These are phyloP conservation scores for Pterocarpus santalinus DNA, from an alignment of 306 rosid genomes.

Conservation along the genomic window DNA sequence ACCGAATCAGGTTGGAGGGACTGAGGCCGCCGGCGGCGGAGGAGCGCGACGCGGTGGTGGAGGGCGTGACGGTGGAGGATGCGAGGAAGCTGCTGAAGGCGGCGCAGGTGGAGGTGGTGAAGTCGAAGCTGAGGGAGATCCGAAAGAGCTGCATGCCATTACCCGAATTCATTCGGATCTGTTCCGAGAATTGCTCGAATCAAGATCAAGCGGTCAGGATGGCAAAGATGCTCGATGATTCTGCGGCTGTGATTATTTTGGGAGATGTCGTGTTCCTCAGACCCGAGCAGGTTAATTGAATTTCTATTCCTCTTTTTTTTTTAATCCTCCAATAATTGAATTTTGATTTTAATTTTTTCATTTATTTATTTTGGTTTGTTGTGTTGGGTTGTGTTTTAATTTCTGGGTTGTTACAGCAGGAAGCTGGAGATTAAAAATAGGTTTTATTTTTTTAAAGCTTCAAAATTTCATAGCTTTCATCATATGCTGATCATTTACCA, in stretches of 20 bases:
- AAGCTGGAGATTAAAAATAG: slow-evolving; percentile 55
- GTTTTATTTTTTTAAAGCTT: slow-evolving; percentile 19
- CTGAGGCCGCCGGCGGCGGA: slow-evolving; percentile 52
- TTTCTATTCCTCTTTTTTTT: not conserved
- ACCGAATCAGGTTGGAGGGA: slow-evolving; percentile 68
- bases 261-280: slow-evolving; percentile 77
- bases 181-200: slow-evolving; percentile 63
- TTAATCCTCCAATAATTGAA: not conserved
- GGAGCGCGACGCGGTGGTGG: slow-evolving; percentile 38
- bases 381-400: slow-evolving; percentile 25
- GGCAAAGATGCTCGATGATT: slow-evolving; percentile 74
- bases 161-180: slow-evolving; percentile 68
- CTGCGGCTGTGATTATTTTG: slow-evolving; percentile 74
- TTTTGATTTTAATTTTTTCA: not conserved
- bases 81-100: slow-evolving; percentile 70
- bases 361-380: slow-evolving; percentile 3
- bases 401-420: slow-evolving; percentile 49
- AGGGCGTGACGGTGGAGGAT: slow-evolving; percentile 54
- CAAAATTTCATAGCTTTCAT: not conserved
- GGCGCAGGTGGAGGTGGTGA: slow-evolving; percentile 71
- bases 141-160: slow-evolving; percentile 58
- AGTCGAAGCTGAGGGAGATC: slow-evolving; percentile 60
- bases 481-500: slow-evolving; percentile 5
- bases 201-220: slow-evolving; percentile 60
- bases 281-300: slow-evolving; percentile 80